These are phyloP conservation scores for Meyerozyma elateridarum DNA, from an alignment of 1,139 yeast genomes.

Conservation along the genomic window DNA sequence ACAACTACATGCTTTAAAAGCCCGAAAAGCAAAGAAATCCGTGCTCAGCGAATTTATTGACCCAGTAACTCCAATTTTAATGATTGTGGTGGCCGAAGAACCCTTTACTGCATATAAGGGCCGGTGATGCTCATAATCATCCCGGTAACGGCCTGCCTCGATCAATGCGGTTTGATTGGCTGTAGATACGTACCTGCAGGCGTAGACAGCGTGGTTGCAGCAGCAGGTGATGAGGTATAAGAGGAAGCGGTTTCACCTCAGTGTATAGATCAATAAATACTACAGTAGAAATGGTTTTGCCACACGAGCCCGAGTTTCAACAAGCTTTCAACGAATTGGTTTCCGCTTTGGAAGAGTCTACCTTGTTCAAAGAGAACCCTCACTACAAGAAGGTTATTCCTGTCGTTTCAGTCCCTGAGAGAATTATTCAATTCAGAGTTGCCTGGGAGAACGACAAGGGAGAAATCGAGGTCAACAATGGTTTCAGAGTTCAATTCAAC, in stretches of 20 bases:
- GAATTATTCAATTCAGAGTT: conserved; percentile 94
- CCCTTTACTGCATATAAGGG: background rate
- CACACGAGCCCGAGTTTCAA: conserved; percentile 94
- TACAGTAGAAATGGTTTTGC: conserved; percentile 41
- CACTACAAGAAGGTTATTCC: conserved; percentile 86
- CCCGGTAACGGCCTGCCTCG: conserved; percentile 4
- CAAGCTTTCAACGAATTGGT: conserved; percentile 96
- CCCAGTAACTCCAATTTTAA: too few relatives aligned
- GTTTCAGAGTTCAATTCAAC: conserved; percentile 98
- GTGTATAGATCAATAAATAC: background rate
- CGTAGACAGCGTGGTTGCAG: background rate
- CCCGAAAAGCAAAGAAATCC: too few relatives aligned
- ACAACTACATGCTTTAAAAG: too few relatives aligned
- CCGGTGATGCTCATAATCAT: background rate
- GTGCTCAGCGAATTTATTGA: too few relatives aligned
- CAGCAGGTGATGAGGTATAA: too few relatives aligned
- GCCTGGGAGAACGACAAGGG: conserved; percentile 97
- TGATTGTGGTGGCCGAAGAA: too few relatives aligned
- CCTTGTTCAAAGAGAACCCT: conserved; percentile 84
- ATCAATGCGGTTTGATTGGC: background rate
- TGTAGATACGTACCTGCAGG: conserved; percentile 1
- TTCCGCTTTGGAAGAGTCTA: conserved; percentile 84
- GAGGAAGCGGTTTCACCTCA: too few relatives aligned
- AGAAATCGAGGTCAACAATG: conserved; percentile 88
- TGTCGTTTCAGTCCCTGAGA: conserved; percentile 91